These are phyloP conservation scores for Eremothecium gossypii DNA, from an alignment of 1,139 yeast species.

Conservation along the genomic window DNA sequence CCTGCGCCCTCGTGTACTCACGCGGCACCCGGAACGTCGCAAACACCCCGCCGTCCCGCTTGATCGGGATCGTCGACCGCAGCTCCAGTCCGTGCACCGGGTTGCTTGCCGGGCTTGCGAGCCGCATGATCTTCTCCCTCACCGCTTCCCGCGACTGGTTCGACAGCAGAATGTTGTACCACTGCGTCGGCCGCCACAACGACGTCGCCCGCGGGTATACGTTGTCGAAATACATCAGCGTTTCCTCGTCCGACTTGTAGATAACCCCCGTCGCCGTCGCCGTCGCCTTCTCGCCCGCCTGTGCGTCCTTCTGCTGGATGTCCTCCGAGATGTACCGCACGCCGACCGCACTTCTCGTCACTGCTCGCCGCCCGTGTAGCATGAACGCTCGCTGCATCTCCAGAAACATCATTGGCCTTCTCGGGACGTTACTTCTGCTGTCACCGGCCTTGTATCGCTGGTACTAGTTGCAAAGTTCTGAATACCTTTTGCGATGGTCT, in stretches of 20 bases:
- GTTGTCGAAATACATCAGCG: slow-evolving; percentile 47
- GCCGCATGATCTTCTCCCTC: slow-evolving; percentile 29
- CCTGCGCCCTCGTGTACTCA: slow-evolving; percentile 39
- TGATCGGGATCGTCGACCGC: slow-evolving; percentile 53
- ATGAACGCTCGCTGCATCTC: too few relatives aligned
- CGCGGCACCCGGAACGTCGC: slow-evolving; percentile 62
- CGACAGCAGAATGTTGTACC: slow-evolving; percentile 30
- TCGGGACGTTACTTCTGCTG: too few relatives aligned
- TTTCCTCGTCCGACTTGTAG: slow-evolving; percentile 42
- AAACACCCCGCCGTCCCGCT: slow-evolving; percentile 89
- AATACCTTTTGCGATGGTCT: too few relatives aligned
- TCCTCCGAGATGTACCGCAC: slow-evolving; percentile 29
- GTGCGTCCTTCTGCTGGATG: slow-evolving; percentile 35
- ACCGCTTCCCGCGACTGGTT: slow-evolving; percentile 32
- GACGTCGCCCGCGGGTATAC: slow-evolving; percentile 39
- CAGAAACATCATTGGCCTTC: too few relatives aligned
- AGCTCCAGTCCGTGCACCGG: slow-evolving; percentile 36
- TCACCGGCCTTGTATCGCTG: too few relatives aligned
- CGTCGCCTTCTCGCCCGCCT: slow-evolving; percentile 41
- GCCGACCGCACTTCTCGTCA: too few relatives aligned
- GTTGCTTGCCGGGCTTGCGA: slow-evolving; percentile 36
- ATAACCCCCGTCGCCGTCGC: slow-evolving; percentile 54
- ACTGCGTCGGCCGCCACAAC: slow-evolving; percentile 33
- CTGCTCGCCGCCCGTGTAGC: too few relatives aligned
- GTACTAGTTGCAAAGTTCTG: too few relatives aligned